These are phyloP conservation scores for Gypsophila paniculata DNA, from an alignment of 179 eudicot genomes.

Conservation along the genomic window DNA sequence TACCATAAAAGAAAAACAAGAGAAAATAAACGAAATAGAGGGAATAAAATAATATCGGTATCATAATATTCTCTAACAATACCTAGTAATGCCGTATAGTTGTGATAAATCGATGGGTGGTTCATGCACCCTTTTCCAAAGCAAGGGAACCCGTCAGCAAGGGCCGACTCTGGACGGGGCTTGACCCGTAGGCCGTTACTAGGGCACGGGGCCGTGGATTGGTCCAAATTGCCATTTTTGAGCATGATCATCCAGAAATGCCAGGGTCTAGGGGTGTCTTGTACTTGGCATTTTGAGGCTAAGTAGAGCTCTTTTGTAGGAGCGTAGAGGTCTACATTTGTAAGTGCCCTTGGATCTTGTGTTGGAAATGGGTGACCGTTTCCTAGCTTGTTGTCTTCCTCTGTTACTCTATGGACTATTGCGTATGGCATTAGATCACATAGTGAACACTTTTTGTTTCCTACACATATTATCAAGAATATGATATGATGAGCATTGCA, in stretches of 20 bases:
- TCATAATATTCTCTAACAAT: no score
- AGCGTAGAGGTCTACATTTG: slow-evolving; percentile 39
- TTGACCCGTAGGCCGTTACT: slow-evolving; percentile 29
- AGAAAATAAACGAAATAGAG: no score
- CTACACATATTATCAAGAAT: neutral
- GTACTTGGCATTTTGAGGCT: slow-evolving; percentile 46
- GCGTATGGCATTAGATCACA: slow-evolving; percentile 17
- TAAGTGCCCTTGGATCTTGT: slow-evolving; percentile 13
- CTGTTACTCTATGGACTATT: slow-evolving; percentile 35
- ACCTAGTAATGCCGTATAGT: slow-evolving; percentile 24
- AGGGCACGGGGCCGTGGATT: slow-evolving; percentile 36
- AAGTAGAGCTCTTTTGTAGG: slow-evolving; percentile 48
- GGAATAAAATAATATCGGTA: no score
- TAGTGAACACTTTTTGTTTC: slow-evolving; percentile 13
- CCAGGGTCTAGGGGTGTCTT: slow-evolving; percentile 48
- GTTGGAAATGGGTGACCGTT: slow-evolving; percentile 37
- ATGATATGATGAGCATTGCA: no score
- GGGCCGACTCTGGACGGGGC: slow-evolving; percentile 10
- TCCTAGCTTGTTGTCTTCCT: slow-evolving; percentile 45
- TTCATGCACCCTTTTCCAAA: slow-evolving; percentile 62
- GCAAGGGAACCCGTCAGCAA: slow-evolving; percentile 34
- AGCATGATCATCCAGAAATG: slow-evolving; percentile 72
- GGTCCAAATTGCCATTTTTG: slow-evolving; percentile 57
- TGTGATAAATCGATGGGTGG: slow-evolving; percentile 33
- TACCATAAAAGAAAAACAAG: no score